Percentiles rank a stretch among this genome's conserved stretches.
Conservation (phyloP, 257 asterid genomes). For the Datura wrightii region DNA sequence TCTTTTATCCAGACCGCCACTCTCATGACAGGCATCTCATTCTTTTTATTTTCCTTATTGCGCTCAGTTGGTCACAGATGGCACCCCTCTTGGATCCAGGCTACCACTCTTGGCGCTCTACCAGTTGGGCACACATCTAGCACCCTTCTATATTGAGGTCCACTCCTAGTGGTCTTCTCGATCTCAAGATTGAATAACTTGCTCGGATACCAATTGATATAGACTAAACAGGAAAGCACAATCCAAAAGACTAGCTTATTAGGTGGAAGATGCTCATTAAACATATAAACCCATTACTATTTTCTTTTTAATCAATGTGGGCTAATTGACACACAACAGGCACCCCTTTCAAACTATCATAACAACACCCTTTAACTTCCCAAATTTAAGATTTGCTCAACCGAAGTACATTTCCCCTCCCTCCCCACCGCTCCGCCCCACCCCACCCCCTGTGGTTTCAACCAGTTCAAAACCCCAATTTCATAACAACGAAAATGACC, state of each 20-base stretch:
- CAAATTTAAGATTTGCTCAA: not conserved
- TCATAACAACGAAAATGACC: not conserved
- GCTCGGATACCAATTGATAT: not conserved
- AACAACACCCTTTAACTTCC: not conserved
- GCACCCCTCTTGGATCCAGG: too few species aligned
- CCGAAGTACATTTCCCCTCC: not conserved
- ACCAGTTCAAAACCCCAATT: slow-evolving; percentile 13
- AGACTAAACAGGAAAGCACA: not conserved
- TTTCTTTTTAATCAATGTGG: not conserved
- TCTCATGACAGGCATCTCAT: not conserved
- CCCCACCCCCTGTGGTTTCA: not conserved
- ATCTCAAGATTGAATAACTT: not conserved
- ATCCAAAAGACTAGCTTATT: not conserved
- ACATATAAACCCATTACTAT: not conserved
- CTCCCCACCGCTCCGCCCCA: too few species aligned
- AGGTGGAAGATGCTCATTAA: not conserved
- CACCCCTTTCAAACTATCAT: not conserved
- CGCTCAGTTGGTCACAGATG: not conserved
- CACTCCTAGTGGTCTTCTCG: not conserved
- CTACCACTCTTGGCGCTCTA: too few species aligned
- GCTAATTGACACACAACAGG: not conserved
- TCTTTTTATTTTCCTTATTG: not conserved
- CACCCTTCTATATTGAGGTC: not conserved
- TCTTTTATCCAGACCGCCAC: not conserved
- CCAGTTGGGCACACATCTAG: not conserved